Evolutionary conservation across 2,329 filamentous ascomycete species (phyloP).

Genomic region (Fusarium albidum): DNA sequence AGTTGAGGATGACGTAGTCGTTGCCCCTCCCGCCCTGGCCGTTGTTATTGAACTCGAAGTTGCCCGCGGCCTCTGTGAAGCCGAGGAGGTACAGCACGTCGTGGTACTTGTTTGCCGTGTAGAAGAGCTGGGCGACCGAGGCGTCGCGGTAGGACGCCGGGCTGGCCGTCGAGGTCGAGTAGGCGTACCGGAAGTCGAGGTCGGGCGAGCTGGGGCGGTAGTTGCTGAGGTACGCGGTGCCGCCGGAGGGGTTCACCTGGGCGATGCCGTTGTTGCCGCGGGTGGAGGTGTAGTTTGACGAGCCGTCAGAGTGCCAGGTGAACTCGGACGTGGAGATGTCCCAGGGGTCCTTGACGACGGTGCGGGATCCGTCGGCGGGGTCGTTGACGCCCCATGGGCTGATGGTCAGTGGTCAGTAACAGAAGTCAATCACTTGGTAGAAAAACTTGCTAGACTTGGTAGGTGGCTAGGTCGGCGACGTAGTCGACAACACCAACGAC

Average conservation of each 20-base stretch:
- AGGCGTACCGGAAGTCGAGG: conserved; percentile 58
- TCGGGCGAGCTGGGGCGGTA: conserved; percentile 56
- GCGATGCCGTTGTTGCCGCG: conserved; percentile 67
- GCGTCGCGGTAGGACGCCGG: conserved; percentile 58
- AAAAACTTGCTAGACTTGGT: conserved; percentile 56
- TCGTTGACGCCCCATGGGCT: conserved; percentile 63
- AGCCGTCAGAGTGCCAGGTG: conserved; percentile 61
- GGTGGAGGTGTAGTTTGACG: conserved; percentile 58
- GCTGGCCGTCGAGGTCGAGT: conserved; percentile 44
- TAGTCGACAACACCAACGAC: conserved; percentile 66
- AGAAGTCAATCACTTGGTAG: rapidly evolving
- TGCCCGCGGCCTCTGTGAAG: conserved; percentile 65
- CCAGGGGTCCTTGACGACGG: conserved; percentile 57
- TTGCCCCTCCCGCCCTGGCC: conserved; percentile 58
- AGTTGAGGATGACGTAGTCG: conserved; percentile 63
- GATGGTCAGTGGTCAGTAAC: rapidly evolving
- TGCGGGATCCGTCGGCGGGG: conserved; percentile 57
- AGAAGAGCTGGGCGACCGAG: conserved; percentile 67
- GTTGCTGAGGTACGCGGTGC: conserved; percentile 43
- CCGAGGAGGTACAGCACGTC: conserved; percentile 66
- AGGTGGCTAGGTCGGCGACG: conserved; percentile 59
- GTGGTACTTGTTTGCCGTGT: conserved; percentile 67
- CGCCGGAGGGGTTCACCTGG: conserved; percentile 55
- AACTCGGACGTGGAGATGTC: conserved; percentile 56
- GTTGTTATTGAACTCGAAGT: conserved; percentile 67